Evolutionary conservation across 306 rosid genomes (phyloP), one percentile per base, ranked within the genome.

Genomic region (Cyclanthera cordifolia): DNA sequence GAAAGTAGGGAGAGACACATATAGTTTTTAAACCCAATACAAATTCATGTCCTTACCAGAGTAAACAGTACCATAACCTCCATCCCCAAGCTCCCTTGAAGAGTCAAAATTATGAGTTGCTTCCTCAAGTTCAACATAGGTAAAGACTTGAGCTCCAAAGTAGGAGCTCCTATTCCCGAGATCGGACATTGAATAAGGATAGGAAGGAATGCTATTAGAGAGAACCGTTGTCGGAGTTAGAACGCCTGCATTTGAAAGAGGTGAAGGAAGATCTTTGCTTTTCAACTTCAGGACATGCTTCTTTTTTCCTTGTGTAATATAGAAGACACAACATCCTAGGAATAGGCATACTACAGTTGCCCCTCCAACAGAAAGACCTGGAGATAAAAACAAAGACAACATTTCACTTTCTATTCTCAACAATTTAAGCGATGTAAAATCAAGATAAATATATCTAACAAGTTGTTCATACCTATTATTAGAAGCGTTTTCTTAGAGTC

Each of bases 51-150:
- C 63, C 72, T 46, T 60, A 93, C 99, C 99, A 73, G 81, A 86
- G 79, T 93, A 93, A 69, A 93, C 99, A 19, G 88, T 75, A 69
- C 99, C 99, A 60, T 87, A 93, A 58, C 99, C 99, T 69, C 99
- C 99, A 21, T 90, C 94, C 21, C 99, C 99, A 70, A 93, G 79
- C 74, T 87, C 88, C 82, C 74, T 93, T 34, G 91, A 80, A 58
- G 81, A 48, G 64, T 90, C 79, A 74, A 93, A 93, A 66, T 79
- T 80, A 34, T 82, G 70, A 4, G 99, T 93, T 37, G 91, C 91
- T 86, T 86, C 91, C 76, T 86, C 91, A n/a, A 93, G 80, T 76
- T 93, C 99, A 1, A 52, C 61, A 77, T 80, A 83, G 77, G 78
- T 86, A 78, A 90, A 93, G 65, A 93, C 84, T 51, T 87, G 84